phyloP scores from a whole-genome alignment of 768 basidiomycete species.

The Suillus clintonianus region DNA sequence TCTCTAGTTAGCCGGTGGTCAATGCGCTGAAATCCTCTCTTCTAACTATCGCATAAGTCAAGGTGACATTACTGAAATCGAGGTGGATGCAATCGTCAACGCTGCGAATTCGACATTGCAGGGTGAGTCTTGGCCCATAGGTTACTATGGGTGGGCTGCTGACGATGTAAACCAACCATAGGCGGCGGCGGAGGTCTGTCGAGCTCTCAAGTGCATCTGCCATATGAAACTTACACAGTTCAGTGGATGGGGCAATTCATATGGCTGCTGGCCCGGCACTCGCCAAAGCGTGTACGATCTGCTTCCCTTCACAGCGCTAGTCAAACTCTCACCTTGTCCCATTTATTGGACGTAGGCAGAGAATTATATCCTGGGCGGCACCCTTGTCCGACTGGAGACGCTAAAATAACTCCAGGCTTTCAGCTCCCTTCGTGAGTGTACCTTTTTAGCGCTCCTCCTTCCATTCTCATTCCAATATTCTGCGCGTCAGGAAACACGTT shows the following conservation, averaged over 20 bases:
- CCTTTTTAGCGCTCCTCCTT: not conserved
- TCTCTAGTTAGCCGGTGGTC: slow-evolving; percentile 54
- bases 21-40: not conserved
- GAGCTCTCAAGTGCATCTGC: not conserved
- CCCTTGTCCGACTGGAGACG: slow-evolving; percentile 66
- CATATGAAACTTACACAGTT: slow-evolving; percentile 1
- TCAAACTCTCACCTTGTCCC: not conserved
- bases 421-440: slow-evolving; percentile 71
- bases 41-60: slow-evolving; percentile 44
- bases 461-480: not conserved
- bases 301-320: too few relatives aligned
- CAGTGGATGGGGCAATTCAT: slow-evolving; percentile 86
- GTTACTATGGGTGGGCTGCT: slow-evolving; percentile 4
- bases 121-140: slow-evolving; percentile 42
- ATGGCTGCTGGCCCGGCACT: slow-evolving; percentile 67
- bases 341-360: not conserved
- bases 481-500: slow-evolving; percentile 54
- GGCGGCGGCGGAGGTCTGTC: slow-evolving; percentile 77
- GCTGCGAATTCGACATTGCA: slow-evolving; percentile 75
- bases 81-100: slow-evolving; percentile 77
- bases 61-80: slow-evolving; percentile 75
- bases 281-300: slow-evolving; percentile 28
- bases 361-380: not conserved
- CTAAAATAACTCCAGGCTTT: slow-evolving; percentile 81
- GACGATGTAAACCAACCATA: slow-evolving; percentile 22